These are phyloP conservation scores for Terana coerulea DNA, from an alignment of 768 basidiomycete species.

Conservation along the genomic window DNA sequence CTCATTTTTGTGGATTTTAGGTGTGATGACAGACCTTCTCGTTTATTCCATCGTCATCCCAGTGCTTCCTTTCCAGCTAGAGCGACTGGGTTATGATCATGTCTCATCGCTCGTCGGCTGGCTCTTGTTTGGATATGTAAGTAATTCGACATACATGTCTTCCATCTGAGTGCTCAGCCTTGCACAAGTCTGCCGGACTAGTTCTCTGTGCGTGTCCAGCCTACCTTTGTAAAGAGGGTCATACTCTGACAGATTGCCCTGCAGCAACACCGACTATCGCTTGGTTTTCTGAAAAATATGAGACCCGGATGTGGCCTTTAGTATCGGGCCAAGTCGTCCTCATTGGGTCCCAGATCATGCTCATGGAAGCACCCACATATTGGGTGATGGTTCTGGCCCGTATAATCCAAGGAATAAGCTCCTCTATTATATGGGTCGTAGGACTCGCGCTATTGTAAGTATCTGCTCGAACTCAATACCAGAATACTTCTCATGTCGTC, in stretches of 20 bases:
- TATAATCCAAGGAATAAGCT: slow-evolving; percentile 37
- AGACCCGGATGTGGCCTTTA: slow-evolving; percentile 28
- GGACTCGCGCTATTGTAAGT: slow-evolving; percentile 36
- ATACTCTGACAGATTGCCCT: slow-evolving; percentile 23
- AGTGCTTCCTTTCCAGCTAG: slow-evolving; percentile 35
- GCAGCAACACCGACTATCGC: slow-evolving; percentile 35
- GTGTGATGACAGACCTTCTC: slow-evolving; percentile 31
- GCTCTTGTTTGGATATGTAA: slow-evolving; percentile 37
- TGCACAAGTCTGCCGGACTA: slow-evolving; percentile 5
- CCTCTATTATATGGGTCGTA: slow-evolving; percentile 36
- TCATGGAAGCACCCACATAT: slow-evolving; percentile 37
- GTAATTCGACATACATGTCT: slow-evolving; percentile 10
- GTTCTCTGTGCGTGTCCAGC: not conserved
- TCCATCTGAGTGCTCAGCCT: not conserved
- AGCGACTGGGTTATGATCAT: slow-evolving; percentile 29
- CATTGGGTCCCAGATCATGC: slow-evolving; percentile 33
- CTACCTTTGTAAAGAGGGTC: slow-evolving; percentile 24
- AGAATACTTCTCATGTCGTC: not conserved
- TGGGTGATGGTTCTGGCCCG: slow-evolving; percentile 38
- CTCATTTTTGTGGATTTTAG: slow-evolving; percentile 15
- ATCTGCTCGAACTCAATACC: not conserved
- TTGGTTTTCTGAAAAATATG: slow-evolving; percentile 31
- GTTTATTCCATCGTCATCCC: slow-evolving; percentile 38
- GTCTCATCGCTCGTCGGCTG: slow-evolving; percentile 35
- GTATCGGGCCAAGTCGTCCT: slow-evolving; percentile 30